Evolutionary conservation across 768 basidiomycete species (phyloP), one percentile per base, ranked within the genome.

Genomic region (Naganishia randhawae): DNA sequence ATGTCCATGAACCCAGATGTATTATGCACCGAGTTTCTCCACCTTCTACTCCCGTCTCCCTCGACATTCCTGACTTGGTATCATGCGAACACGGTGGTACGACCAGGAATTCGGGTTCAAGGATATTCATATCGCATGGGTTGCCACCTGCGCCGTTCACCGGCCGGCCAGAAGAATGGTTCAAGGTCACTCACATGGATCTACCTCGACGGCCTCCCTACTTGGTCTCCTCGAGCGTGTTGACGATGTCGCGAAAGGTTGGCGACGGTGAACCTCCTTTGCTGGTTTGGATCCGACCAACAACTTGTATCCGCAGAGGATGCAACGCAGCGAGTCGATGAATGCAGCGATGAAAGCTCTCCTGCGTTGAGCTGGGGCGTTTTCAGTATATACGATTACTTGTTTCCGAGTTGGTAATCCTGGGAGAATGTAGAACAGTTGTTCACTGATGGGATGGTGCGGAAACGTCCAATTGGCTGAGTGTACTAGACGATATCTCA

Each of bases 251-350:
- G 42, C 19, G 25, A 48, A 48, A 48, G 45, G 45, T 48, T n/a
- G 45, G n/a, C n/a, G 25, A 48, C 45, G 45, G 19, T n/a, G 45
- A 22, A 48, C 4, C 45, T 22, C 45, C 45, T 48, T 48, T 48
- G 45, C n/a, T 48, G n/a, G 45, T 48, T 48, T 48, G 45, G 14
- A 48, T 48, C 45, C 45, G 45, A 48, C 45, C 45, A n/a, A n/a
- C 16, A 48, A 48, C 45, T 48, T 48, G 45, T 48, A 48, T 48
- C 45, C 45, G 45, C 45, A 48, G 45, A 48, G 45, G 45, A 48
- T 48, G 45, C 45, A 48, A 48, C 45, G 45, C 45, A 48, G 25
- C 45, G n/a, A 4, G 3, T n/a, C 45, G 45, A n/a, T n/a, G n/a
- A n/a, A 48, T n/a, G 45, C 13, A 7, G 45, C n/a, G n/a, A n/a